These are phyloP conservation scores for Ramularia collo-cygni DNA, from an alignment of 2,329 filamentous ascomycete genomes.

Conservation along the genomic window DNA sequence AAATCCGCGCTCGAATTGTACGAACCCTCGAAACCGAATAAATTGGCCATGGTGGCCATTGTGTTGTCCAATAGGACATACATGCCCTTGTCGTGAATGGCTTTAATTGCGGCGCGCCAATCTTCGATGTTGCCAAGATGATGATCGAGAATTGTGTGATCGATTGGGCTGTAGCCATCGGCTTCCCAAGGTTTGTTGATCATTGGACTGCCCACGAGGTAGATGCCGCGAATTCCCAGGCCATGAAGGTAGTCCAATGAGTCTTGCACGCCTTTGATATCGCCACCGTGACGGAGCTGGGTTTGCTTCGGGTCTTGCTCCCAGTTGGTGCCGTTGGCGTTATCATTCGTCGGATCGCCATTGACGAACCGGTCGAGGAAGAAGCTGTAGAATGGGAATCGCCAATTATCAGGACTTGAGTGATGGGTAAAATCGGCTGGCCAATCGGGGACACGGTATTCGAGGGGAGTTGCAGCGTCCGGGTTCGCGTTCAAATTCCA, in stretches of 20 bases:
- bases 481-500: conserved; percentile 58
- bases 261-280: conserved; percentile 51
- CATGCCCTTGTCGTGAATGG: conserved; percentile 57
- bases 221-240: conserved; percentile 56
- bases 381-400: conserved; percentile 59
- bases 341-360: conserved; percentile 57
- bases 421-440: conserved; percentile 41
- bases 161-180: conserved; percentile 51
- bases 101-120: conserved; percentile 52
- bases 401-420: conserved; percentile 55
- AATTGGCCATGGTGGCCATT: conserved; percentile 57
- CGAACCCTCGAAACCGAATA: conserved; percentile 56
- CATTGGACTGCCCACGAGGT: conserved; percentile 57
- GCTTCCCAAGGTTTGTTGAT: conserved; percentile 59
- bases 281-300: conserved; percentile 58
- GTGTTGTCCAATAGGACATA: conserved; percentile 62
- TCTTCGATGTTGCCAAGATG: conserved; percentile 54
- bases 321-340: conserved; percentile 54
- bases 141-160: conserved; percentile 56
- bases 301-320: conserved; percentile 56
- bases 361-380: conserved; percentile 60
- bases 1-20: conserved; percentile 54
- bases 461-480: conserved; percentile 47
- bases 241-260: conserved; percentile 59
- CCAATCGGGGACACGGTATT: conserved; percentile 47